Conservation (phyloP, 1,139 yeast species). For the Magnusiomyces suaveolens region DNA sequence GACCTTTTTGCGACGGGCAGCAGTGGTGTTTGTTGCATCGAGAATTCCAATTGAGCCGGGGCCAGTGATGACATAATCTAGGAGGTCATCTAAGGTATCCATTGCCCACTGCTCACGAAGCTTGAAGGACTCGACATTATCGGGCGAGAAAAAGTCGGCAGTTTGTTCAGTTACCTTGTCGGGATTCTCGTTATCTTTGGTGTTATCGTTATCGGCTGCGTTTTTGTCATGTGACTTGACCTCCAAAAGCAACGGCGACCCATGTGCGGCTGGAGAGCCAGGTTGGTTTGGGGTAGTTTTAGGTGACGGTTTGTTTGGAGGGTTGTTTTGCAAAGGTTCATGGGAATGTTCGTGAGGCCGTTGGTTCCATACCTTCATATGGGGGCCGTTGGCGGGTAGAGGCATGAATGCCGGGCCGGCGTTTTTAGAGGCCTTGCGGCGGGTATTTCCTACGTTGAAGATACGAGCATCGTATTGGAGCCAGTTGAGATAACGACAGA, state of each 20-base stretch:
- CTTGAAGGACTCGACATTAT: conserved; percentile 52
- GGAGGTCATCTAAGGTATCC: conserved; percentile 78
- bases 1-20: conserved; percentile 57
- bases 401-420: conserved; percentile 69
- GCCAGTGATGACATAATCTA: conserved; percentile 70
- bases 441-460: conserved; percentile 88
- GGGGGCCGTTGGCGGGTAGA: conserved; percentile 44
- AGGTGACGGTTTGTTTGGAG: not conserved
- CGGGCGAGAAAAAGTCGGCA: conserved; percentile 82
- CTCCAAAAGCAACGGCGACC: not conserved
- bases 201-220: not conserved
- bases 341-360: too few species aligned
- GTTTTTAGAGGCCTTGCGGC: conserved; percentile 55
- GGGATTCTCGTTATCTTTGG: not conserved
- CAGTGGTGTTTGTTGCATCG: conserved; percentile 87
- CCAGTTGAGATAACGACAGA: conserved; percentile 84
- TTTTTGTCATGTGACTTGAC: not conserved
- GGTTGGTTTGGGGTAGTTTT: too few species aligned
- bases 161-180: conserved; percentile 47
- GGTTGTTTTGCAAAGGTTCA: too few species aligned
- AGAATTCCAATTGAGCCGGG: conserved; percentile 89
- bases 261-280: too few species aligned
- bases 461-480: conserved; percentile 82
- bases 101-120: conserved; percentile 92
- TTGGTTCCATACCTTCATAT: conserved; percentile 4